Percentiles rank a stretch among this genome's conserved stretches.
Evolutionary conservation across 495 filamentous ascomycete genomes (phyloP).

Genomic region (Letharia columbiana): DNA sequence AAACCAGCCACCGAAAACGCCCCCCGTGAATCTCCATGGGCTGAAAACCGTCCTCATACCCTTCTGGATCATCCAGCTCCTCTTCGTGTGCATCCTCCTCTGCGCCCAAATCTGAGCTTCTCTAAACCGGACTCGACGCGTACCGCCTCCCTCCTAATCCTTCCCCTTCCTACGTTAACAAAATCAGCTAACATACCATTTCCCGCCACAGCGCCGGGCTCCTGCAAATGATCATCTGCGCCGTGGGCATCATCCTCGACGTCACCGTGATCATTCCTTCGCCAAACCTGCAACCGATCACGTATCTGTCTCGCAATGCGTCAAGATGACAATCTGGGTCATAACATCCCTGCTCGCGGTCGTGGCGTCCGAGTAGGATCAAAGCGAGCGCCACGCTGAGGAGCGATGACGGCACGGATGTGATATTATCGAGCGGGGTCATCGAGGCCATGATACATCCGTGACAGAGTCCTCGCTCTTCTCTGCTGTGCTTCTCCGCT

Average conservation of each 20-base stretch:
- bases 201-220: conserved; percentile 12
- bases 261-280: conserved; percentile 30
- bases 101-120: not conserved
- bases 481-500: too few species aligned
- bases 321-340: conserved; percentile 29
- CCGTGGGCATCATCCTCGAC: conserved; percentile 24
- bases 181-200: not conserved
- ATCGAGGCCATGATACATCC: conserved; percentile 18
- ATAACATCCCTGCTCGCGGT: conserved; percentile 26
- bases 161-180: not conserved
- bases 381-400: not conserved
- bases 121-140: not conserved
- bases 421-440: conserved; percentile 5
- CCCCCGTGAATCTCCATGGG: conserved; percentile 25
- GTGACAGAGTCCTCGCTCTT: conserved; percentile 10
- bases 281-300: conserved; percentile 28
- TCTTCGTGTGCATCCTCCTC: conserved; percentile 21
- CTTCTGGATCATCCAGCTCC: conserved; percentile 30
- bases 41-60: conserved; percentile 31
- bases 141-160: not conserved
- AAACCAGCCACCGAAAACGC: not conserved
- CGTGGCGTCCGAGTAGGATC: not conserved
- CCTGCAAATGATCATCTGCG: conserved; percentile 20
- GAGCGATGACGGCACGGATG: not conserved
- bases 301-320: conserved; percentile 27